Base-by-base conservation (phyloP, 495 filamentous ascomycete genomes). In the Neurospora hispaniola region DNA sequence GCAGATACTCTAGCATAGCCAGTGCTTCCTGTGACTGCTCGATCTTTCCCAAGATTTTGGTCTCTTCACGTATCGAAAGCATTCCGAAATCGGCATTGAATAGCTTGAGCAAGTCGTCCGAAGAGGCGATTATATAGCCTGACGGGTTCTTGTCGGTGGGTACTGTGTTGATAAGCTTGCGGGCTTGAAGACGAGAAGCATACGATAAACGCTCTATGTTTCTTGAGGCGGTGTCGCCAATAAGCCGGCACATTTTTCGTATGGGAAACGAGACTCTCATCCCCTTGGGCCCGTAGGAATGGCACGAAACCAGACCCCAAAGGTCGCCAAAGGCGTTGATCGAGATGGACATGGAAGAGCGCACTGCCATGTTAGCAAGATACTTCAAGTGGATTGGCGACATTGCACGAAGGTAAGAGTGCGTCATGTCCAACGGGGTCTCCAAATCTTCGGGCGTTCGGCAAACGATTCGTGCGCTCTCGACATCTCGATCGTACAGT, bases 231-330 rank as follows among this genome's bases (percentile, higher is more conserved):
- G 89, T 92, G 74, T 98, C 95, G 5, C 94, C 93, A 38, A 98
- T 87, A 18, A 97, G 82, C n/a, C 93, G 88, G 78, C 95, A 98
- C 91, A 98, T 94, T 81, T 96, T 97, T 16, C 94, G 88, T 48
- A 97, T 92, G 0, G 94, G 94, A 76, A 97, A 97, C 0, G 92
- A 91, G 3, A 98, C 94, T 42, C 95, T 86, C 93, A 96, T 97
- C 2, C 93, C 93, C 20, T 86, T 84, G 0, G 84, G 74, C 7
- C 90, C 93, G 78, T 97, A 96, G 2, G 90, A 88, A 78, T 98
- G 94, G 72, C 93, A 98, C 2, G 93, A 88, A 23, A 98, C 93
- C 42, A 98, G 84, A 0, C 94, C 95, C 94, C 94, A 98, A 0
- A 97, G 83, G 72, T 97, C 90, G 73, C 87, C 84, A 77, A 96